Base-by-base conservation (phyloP, 441 rosid species). In the Metrosideros polymorpha region DNA sequence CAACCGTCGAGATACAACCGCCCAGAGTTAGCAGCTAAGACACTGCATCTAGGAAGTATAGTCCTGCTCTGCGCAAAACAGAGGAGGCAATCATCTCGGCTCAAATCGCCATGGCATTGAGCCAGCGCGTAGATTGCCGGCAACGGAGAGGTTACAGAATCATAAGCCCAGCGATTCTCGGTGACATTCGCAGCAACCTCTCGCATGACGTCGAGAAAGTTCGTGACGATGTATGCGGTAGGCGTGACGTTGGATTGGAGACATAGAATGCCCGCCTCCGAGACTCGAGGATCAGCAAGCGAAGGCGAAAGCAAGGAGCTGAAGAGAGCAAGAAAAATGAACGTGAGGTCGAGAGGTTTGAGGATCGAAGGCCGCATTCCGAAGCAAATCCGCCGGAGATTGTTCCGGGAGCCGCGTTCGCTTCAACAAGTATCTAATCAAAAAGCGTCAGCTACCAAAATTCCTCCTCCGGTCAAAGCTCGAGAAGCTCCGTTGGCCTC, bases 1-100 rank as follows among this genome's bases (percentile, higher is more conserved):
- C 88, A 87, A 30, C 88, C 88, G 43, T 87, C 88, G 61, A 87
- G 88, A 66, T 84, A 87, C n/a, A 87, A 42, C n/a, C 88, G 54
- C 32, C 88, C 88, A 12, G 84, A n/a, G 24, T 6, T 35, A 2
- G 86, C 71, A 43, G 71, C 27, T 43, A 52, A 25, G 59, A 30
- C 29, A 15, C 12, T 82, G 84, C 88, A 86, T 39, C 82, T 9
- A 15, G 88, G 88, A 0, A 71, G 66, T 85, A 50, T 84, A 27
- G 88, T 87, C 52, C 85, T 53, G 86, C 83, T 59, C 83, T 83
- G 47, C 29, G 88, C 76, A 29, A 49, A 86, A 53, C 88, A 86
- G 79, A 86, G 54, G 17, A 83, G 85, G 85, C 88, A 86, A 39
- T 84, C 86, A 18, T 61, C 29, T 14, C 39, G 35, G 59, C 82